Percentiles rank a stretch among this genome's conserved stretches.
phyloP scores from a whole-genome alignment of 2,329 filamentous ascomycete species.

The Verruconis gallopava region DNA sequence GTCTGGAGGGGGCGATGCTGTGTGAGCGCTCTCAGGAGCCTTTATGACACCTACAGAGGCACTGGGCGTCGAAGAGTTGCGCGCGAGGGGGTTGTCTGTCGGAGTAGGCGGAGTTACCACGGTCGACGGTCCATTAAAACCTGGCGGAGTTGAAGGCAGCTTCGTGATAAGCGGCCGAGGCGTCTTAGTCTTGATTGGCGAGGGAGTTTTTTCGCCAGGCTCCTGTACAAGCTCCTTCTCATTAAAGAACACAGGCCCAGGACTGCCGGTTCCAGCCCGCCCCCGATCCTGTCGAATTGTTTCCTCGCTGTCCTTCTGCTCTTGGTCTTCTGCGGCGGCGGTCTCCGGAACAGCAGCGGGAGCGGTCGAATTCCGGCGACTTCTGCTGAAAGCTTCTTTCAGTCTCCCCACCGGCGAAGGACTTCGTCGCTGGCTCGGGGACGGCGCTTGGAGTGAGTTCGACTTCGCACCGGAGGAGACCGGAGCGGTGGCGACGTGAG shows the following conservation, averaged over 20 bases:
- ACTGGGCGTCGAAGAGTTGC: constrained; percentile 17
- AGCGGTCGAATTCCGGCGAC: constrained; percentile 19
- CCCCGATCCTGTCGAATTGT: constrained; percentile 21
- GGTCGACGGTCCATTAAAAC: constrained; percentile 37
- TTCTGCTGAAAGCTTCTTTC: constrained; percentile 56
- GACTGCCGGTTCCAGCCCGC: constrained; percentile 20
- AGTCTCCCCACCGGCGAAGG: constrained; percentile 60
- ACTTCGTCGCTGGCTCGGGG: constrained; percentile 38
- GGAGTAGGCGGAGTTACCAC: constrained; percentile 53
- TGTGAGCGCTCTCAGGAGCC: constrained; percentile 20
- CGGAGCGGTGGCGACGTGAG: constrained; percentile 16
- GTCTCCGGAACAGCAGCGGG: constrained; percentile 18
- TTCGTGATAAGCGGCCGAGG: constrained; percentile 9
- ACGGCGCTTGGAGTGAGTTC: constrained; percentile 19
- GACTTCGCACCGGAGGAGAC: constrained; percentile 13
- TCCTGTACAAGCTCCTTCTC: constrained; percentile 12
- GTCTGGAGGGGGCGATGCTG: not conserved
- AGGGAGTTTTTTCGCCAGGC: constrained; percentile 9
- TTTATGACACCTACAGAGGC: constrained; percentile 16
- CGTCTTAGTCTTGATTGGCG: constrained; percentile 9
- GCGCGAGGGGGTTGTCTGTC: constrained; percentile 30
- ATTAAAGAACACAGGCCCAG: constrained; percentile 16
- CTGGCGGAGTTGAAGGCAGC: constrained; percentile 30
- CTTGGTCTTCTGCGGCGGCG: constrained; percentile 23
- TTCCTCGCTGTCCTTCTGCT: constrained; percentile 31